Evolutionary conservation across 2,329 filamentous ascomycete genomes (phyloP), one percentile per base, ranked within the genome.

Genomic region (Trichoderma hamatum): DNA sequence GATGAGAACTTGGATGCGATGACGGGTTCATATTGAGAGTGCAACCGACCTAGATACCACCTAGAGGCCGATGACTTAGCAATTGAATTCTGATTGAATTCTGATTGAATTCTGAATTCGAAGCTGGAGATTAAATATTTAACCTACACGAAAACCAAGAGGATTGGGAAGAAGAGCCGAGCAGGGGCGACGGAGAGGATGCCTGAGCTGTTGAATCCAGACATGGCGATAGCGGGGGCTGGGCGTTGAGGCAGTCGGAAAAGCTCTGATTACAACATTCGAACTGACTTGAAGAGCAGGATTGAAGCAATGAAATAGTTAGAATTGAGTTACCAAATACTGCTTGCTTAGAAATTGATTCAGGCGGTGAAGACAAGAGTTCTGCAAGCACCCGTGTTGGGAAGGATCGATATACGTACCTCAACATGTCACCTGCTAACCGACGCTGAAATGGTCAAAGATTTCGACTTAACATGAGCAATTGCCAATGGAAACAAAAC

Each of bases 21-120:
- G n/a, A 77, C 76, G 55, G 82, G 80, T 52, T 80, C 78, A 75
- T 84, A 85, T n/a, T 32, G 58, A 9, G 65, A 67, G 19, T 46
- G 43, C 6, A 61, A 26, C 34, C 79, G 76, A 6, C 84, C 83
- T 59, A 84, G 73, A 74, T 80, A 81, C 84, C 84, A 86, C 68
- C 84, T 85, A 3, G 2, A 32, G 16, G 13, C 3, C 2, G 24
- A 21, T 13, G 14, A 1, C 2, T 62, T 4, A 66, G 52, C 19
- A 54, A 34, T 2, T 39, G 5, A 26, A 7, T 4, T 34, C n/a
- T n/a, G n/a, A n/a, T n/a, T n/a, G n/a, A n/a, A n/a, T n/a, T n/a
- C n/a, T 26, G 13, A 14, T 13, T 26, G 3, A 14, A 5, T 3
- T 6, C 5, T 11, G 19, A 3, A 58, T 30, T 2, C 1, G 14